Evolutionary conservation across 441 rosid species (phyloP), one percentile per base, ranked within the genome.

Genomic region (Erysimum cheiri): DNA sequence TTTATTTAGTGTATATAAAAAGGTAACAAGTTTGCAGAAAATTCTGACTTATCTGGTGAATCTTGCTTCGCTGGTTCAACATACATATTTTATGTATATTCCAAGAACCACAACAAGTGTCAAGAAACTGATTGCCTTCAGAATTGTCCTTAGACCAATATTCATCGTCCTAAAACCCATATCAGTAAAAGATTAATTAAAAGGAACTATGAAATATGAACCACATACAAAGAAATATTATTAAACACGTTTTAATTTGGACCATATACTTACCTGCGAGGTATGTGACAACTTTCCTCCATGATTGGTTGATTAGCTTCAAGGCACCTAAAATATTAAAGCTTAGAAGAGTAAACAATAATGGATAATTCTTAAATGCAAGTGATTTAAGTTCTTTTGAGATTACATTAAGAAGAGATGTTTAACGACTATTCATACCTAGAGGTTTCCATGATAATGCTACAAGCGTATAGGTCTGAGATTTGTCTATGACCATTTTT

Each of bases 261-360:
- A 4, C 33, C 33, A 50, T 26, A 50, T 26, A 50, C 56, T 56
- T 35, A 13, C 61, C 61, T 56, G 44, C 28, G 29, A 56, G 61
- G 43, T 33, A 39, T 54, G 36, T n/a, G 9, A 54, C 14, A 24
- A 40, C 37, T 54, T 54, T 54, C 59, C 37, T 29, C 60, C 6
- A 31, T 5, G 6, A 9, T 3, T 29, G 12, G 60, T 54, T 54
- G 17, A 53, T 12, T 31, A 26, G 29, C 8, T 26, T 26, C 58
- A 5, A 28, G 35, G 36, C 6, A 28, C 36, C 37, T 52, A 3
- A 14, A 26, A 52, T 28, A 11, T 13, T 8, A 6, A 26, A 26
- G 0, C 28, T 26, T 26, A 26, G 6, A 43, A 14, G 22, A 43
- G 48, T 43, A 43, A n/a, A 14, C 48, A 43, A 17, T 11, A 46